Percentiles rank a stretch among this genome's conserved stretches.
These are phyloP conservation scores for Tetrahymena thermophila DNA, from an alignment of 73 alveolate genomes.

Conservation along the genomic window DNA sequence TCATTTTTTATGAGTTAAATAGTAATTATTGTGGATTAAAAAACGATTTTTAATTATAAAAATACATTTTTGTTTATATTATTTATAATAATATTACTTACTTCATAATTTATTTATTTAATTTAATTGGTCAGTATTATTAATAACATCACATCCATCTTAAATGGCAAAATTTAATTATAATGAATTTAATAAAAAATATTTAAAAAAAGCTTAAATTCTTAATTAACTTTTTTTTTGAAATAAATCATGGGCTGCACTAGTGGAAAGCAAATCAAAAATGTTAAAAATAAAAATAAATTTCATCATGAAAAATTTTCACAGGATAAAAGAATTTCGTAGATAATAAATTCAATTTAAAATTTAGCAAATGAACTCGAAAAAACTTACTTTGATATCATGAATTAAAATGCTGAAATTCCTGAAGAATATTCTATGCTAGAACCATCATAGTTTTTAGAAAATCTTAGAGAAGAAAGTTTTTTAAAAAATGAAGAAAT, in stretches of 20 bases:
- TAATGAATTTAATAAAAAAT: too few species aligned
- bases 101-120: too few species aligned
- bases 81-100: too few species aligned
- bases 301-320: background rate
- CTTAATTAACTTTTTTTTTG: background rate
- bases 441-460: background rate
- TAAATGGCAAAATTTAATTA: background rate
- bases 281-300: too few species aligned
- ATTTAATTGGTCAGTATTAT: too few species aligned
- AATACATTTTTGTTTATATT: too few species aligned
- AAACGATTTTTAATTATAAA: too few species aligned
- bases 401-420: too few species aligned
- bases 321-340: background rate
- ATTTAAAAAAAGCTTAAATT: too few species aligned
- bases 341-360: background rate
- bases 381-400: background rate
- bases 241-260: background rate
- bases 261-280: background rate
- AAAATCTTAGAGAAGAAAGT: background rate
- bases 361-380: background rate
- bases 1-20: too few species aligned
- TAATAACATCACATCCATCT: background rate
- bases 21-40: too few species aligned
- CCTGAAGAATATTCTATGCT: background rate
- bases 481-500: background rate